These are phyloP conservation scores for Yarrowia bubula DNA, from an alignment of 805 yeast species.

Conservation along the genomic window DNA sequence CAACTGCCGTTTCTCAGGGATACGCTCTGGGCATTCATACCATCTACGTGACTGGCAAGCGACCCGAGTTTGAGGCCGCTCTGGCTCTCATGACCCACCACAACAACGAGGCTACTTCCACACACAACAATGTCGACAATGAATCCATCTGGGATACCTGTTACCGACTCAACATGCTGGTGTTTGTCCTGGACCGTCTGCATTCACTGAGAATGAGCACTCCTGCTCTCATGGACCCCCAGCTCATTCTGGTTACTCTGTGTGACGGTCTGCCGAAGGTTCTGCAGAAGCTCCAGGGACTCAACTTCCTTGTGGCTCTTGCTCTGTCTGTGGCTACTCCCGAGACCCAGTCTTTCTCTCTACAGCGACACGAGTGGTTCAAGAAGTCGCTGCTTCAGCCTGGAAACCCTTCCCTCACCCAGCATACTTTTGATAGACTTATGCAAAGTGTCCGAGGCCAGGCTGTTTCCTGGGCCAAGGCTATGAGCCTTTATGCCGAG, in stretches of 20 bases:
- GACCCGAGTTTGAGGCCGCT: constrained; percentile 18
- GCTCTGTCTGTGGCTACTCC: constrained; percentile 26
- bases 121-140: constrained; percentile 11
- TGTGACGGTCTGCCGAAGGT: constrained; percentile 14
- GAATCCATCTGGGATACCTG: constrained; percentile 30
- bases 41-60: not conserved
- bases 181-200: constrained; percentile 29
- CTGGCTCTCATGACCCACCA: constrained; percentile 7
- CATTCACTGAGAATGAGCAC: constrained; percentile 27
- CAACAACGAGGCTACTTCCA: constrained; percentile 4
- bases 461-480: constrained; percentile 25
- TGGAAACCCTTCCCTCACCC: constrained; percentile 25
- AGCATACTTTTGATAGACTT: constrained; percentile 22
- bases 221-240: constrained; percentile 24
- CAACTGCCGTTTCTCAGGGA: constrained; percentile 40
- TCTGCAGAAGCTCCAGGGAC: constrained; percentile 16
- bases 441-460: constrained; percentile 19
- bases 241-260: constrained; percentile 17
- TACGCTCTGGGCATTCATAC: constrained; percentile 28
- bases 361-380: constrained; percentile 23
- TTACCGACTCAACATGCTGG: constrained; percentile 32
- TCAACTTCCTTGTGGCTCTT: constrained; percentile 11
- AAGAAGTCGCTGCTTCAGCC: constrained; percentile 4
- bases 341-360: constrained; percentile 9
- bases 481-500: constrained; percentile 25